Evolutionary conservation across 805 yeast genomes (phyloP).

Genomic region (Metschnikowia dekortorum): DNA sequence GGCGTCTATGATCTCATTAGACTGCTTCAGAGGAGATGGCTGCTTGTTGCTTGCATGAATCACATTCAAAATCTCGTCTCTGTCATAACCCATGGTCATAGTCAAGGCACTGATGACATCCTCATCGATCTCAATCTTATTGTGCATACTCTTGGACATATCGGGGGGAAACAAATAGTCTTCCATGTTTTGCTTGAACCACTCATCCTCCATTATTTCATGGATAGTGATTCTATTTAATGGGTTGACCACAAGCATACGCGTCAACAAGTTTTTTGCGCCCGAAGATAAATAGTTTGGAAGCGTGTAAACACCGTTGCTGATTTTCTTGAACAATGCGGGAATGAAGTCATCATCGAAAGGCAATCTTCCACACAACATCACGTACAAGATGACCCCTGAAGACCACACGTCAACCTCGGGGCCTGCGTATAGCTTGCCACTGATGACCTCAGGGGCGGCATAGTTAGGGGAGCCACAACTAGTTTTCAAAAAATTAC

Average conservation of each 20-base stretch:
- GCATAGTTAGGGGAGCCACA: conserved; percentile 98
- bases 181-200: conserved; percentile 82
- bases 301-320: conserved; percentile 86
- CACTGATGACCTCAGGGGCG: conserved; percentile 95
- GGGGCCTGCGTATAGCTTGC: conserved; percentile 94
- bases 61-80: conserved; percentile 76
- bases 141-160: conserved; percentile 30
- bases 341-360: conserved; percentile 97
- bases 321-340: conserved; percentile 84
- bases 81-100: conserved; percentile 84
- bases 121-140: conserved; percentile 58
- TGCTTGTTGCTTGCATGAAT: conserved; percentile 47
- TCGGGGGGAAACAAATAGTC: conserved; percentile 70
- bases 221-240: conserved; percentile 88
- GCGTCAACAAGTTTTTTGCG: conserved; percentile 74
- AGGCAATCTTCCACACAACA: conserved; percentile 93
- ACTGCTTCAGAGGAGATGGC: conserved; percentile 28
- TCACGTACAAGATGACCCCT: conserved; percentile 91
- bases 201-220: conserved; percentile 88
- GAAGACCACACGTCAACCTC: conserved; percentile 98
- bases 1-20: conserved; percentile 80
- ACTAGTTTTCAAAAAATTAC: conserved; percentile 88
- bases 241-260: conserved; percentile 94
- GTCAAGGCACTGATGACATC: conserved; percentile 70
- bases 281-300: conserved; percentile 86